Conservation (phyloP, 352 stramenopile genomes). For the Paralagenidium karlingii region DNA sequence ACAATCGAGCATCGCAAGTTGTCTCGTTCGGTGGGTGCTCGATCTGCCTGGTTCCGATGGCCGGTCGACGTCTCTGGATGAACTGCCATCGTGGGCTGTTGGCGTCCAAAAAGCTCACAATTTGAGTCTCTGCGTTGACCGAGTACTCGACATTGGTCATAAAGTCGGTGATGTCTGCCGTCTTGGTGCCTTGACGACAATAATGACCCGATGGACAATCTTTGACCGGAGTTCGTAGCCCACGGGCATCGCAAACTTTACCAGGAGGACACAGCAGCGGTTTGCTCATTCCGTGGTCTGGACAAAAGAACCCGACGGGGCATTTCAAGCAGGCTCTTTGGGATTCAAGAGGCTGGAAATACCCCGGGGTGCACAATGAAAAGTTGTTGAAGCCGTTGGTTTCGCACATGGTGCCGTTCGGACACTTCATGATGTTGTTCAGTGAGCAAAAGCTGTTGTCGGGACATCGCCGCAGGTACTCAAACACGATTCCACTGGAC, state of each 20-base stretch:
- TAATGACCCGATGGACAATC: slow-evolving; percentile 89
- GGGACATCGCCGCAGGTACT: slow-evolving; percentile 58
- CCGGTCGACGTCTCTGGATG: slow-evolving; percentile 30
- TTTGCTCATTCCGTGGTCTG: slow-evolving; percentile 80
- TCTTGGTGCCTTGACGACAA: slow-evolving; percentile 90
- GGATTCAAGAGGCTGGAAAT: slow-evolving; percentile 82
- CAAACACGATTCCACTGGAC: slow-evolving; percentile 43
- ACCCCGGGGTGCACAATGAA: slow-evolving; percentile 86
- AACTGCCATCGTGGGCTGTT: slow-evolving; percentile 24
- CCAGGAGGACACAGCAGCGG: slow-evolving; percentile 87
- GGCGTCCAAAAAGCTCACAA: slow-evolving; percentile 37
- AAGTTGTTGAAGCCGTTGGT: slow-evolving; percentile 74
- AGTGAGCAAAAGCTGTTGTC: slow-evolving; percentile 42
- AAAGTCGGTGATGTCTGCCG: slow-evolving; percentile 47
- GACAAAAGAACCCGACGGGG: slow-evolving; percentile 92
- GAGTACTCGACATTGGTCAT: slow-evolving; percentile 34
- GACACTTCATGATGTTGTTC: slow-evolving; percentile 44
- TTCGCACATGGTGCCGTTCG: slow-evolving; percentile 82
- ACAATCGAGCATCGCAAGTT: slow-evolving; percentile 31
- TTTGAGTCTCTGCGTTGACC: slow-evolving; percentile 48
- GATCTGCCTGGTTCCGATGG: slow-evolving; percentile 37
- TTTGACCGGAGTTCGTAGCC: slow-evolving; percentile 60
- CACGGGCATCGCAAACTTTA: slow-evolving; percentile 87
- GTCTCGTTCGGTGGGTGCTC: slow-evolving; percentile 43
- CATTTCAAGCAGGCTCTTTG: slow-evolving; percentile 81